Evolutionary conservation across 78 protist genomes (phyloP).

Genomic region (Protostelium mycophagum): DNA sequence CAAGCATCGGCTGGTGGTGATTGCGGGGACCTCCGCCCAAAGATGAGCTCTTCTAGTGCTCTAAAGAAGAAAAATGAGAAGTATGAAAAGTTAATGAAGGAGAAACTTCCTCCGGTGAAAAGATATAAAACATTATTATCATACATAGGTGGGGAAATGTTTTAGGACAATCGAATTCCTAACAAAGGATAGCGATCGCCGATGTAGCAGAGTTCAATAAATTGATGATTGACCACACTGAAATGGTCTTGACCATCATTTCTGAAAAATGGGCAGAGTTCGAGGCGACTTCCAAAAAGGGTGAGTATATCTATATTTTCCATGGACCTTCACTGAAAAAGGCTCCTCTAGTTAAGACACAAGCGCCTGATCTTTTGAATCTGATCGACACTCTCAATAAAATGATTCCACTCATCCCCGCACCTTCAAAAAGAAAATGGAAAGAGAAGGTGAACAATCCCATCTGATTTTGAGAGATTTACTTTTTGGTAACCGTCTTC

Average conservation of each 20-base stretch:
- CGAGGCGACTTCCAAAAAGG: not conserved
- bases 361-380: not conserved
- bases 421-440: not conserved
- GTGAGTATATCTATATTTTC: not conserved
- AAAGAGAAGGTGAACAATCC: not conserved
- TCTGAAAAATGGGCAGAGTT: not conserved
- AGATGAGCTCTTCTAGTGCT: not conserved
- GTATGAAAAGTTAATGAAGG: not conserved
- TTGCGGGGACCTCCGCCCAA: no score
- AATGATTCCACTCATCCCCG: not conserved
- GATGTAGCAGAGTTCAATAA: not conserved
- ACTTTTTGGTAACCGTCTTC: no score
- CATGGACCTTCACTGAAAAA: not conserved
- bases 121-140: not conserved
- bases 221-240: not conserved
- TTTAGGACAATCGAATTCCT: not conserved
- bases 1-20: no score
- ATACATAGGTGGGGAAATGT: not conserved
- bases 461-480: not conserved
- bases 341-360: not conserved
- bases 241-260: not conserved
- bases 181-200: not conserved
- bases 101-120: not conserved
- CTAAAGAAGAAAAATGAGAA: not conserved
- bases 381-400: not conserved